phyloP scores from a whole-genome alignment of 139 green algal genomes.

The Chlamydomonas incerta region DNA sequence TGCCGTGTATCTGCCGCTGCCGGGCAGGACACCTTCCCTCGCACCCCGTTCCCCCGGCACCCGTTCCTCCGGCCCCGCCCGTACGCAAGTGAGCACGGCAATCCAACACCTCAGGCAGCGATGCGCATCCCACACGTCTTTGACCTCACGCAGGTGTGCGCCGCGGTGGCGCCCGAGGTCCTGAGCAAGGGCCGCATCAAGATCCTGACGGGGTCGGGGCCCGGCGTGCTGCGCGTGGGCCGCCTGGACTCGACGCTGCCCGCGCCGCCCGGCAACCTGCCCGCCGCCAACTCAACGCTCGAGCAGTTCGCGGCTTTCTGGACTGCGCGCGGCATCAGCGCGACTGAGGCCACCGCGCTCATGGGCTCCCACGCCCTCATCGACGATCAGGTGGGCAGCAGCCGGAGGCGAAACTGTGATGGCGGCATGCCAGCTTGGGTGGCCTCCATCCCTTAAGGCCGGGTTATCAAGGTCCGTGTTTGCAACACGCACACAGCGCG shows the following conservation, averaged over 20 bases:
- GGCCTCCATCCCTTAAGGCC: too few relatives aligned
- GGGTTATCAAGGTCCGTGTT: not conserved
- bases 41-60: too few relatives aligned
- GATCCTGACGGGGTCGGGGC: not conserved
- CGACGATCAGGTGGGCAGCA: not conserved
- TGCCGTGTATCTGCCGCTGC: not conserved
- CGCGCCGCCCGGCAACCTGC: not conserved
- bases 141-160: not conserved
- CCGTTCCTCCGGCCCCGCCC: too few relatives aligned
- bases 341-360: not conserved
- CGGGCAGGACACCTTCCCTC: too few relatives aligned
- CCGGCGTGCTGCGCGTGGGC: not conserved
- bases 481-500: too few relatives aligned
- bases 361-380: slow-evolving; percentile 14
- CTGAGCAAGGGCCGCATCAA: not conserved
- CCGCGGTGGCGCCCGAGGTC: not conserved
- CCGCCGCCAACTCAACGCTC: not conserved
- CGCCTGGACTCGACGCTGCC: not conserved
- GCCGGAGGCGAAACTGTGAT: too few relatives aligned
- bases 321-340: not conserved
- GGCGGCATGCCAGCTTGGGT: too few relatives aligned
- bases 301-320: not conserved
- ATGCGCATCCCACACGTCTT: too few relatives aligned
- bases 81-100: too few relatives aligned
- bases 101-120: too few relatives aligned